phyloP scores from a whole-genome alignment of 164 flowering plant species.

The Warburgia ugandensis region DNA sequence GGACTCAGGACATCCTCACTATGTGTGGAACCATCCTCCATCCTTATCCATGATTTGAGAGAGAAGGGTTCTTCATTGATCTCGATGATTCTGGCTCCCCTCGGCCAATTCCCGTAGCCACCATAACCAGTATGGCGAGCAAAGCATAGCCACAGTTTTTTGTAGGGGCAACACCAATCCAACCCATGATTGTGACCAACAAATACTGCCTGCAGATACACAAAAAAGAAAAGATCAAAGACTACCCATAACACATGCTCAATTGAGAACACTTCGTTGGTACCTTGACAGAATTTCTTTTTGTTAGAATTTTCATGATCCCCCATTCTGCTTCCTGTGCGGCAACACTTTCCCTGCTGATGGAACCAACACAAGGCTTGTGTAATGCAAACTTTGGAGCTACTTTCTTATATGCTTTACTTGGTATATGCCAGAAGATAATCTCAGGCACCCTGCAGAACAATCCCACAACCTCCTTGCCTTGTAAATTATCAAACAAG shows the following conservation, averaged over 20 bases:
- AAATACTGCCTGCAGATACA: slow-evolving; percentile 59
- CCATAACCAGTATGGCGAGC: slow-evolving; percentile 94
- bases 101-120: slow-evolving; percentile 82
- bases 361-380: slow-evolving; percentile 77
- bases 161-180: slow-evolving; percentile 90
- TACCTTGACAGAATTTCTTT: slow-evolving; percentile 71
- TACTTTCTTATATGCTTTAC: slow-evolving; percentile 53
- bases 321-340: slow-evolving; percentile 75
- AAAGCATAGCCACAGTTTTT: slow-evolving; percentile 77
- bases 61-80: slow-evolving; percentile 52
- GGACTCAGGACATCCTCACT: slow-evolving; percentile 6
- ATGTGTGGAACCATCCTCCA: slow-evolving; percentile 53
- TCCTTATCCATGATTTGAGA: slow-evolving; percentile 80
- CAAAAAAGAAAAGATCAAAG: not conserved
- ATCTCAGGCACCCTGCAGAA: slow-evolving; percentile 64
- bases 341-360: slow-evolving; percentile 65
- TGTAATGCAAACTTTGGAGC: slow-evolving; percentile 41
- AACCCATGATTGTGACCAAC: slow-evolving; percentile 92
- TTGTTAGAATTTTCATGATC: slow-evolving; percentile 55
- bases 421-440: slow-evolving; percentile 92
- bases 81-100: slow-evolving; percentile 78
- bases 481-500: no score
- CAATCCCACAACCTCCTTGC: no score
- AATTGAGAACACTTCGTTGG: no score
- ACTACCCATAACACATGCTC: no score